Evolutionary conservation across 306 rosid species (phyloP).

Genomic region (Quercus glauca): DNA sequence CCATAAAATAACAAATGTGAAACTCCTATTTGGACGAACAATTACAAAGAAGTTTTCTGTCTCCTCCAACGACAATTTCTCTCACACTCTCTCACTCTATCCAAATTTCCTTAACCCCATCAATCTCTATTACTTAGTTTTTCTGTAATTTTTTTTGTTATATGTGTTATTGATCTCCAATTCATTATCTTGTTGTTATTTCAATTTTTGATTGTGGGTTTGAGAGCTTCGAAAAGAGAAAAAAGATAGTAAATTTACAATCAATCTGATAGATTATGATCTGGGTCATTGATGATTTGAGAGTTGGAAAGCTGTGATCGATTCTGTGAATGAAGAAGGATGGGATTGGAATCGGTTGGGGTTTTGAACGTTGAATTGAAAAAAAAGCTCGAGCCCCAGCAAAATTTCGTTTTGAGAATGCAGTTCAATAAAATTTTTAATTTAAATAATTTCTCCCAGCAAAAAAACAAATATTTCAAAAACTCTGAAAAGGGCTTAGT

Average conservation of each 20-base stretch:
- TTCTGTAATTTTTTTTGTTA: background rate
- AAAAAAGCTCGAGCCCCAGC: background rate
- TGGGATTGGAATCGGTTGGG: slow-evolving; percentile 10
- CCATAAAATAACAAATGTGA: too few relatives aligned
- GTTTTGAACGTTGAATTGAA: background rate
- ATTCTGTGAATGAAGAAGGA: slow-evolving; percentile 1
- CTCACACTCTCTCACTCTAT: too few relatives aligned
- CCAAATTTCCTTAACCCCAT: too few relatives aligned
- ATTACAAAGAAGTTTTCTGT: too few relatives aligned
- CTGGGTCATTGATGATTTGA: background rate
- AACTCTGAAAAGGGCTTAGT: background rate
- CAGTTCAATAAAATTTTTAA: background rate
- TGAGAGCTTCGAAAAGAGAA: background rate
- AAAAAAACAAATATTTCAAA: background rate
- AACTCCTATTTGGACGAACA: too few relatives aligned
- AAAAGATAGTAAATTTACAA: background rate
- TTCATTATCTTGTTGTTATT: background rate
- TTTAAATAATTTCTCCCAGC: background rate
- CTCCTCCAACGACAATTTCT: too few relatives aligned
- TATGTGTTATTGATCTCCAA: background rate
- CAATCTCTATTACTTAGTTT: too few relatives aligned
- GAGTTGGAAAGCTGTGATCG: background rate
- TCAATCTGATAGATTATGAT: slow-evolving; percentile 1
- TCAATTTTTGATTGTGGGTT: background rate
- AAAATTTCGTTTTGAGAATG: background rate